Evolutionary conservation across 495 filamentous ascomycete genomes (phyloP).

Genomic region (Talaromyces wortmannii): DNA sequence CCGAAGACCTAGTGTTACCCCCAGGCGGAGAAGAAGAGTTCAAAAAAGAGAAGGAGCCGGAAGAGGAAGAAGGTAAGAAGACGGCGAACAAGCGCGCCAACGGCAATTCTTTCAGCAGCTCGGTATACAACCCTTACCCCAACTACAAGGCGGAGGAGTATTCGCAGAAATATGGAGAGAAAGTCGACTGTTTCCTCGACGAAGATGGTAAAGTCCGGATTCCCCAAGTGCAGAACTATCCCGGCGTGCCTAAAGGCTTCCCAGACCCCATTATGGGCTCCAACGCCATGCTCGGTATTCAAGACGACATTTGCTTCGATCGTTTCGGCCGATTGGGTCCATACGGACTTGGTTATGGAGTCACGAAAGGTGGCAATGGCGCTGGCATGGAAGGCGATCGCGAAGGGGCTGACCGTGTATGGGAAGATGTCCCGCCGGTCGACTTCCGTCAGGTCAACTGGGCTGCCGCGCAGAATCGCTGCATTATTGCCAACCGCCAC

Average conservation of each 20-base stretch:
- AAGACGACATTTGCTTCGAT: slow-evolving; percentile 90
- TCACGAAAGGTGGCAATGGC: slow-evolving; percentile 69
- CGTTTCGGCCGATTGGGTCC: slow-evolving; percentile 81
- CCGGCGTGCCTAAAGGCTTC: slow-evolving; percentile 71
- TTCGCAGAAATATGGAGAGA: slow-evolving; percentile 49
- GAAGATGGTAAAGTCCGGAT: slow-evolving; percentile 50
- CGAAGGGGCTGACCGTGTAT: slow-evolving; percentile 66
- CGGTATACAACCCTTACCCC: slow-evolving; percentile 61
- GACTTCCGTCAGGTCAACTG: slow-evolving; percentile 70
- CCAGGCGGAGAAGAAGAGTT: slow-evolving; percentile 4
- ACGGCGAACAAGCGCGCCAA: not conserved
- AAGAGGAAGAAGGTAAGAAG: slow-evolving; percentile 8
- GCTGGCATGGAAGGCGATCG: slow-evolving; percentile 73
- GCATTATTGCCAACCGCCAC: slow-evolving; percentile 59
- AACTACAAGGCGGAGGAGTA: slow-evolving; percentile 57
- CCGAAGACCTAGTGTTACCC: slow-evolving; percentile 16
- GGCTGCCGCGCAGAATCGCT: slow-evolving; percentile 66
- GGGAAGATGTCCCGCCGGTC: slow-evolving; percentile 59
- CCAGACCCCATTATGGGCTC: slow-evolving; percentile 78
- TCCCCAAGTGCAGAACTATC: slow-evolving; percentile 61
- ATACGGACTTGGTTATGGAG: slow-evolving; percentile 82
- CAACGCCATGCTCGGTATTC: slow-evolving; percentile 70
- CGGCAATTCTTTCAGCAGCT: slow-evolving; percentile 39
- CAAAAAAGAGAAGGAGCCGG: slow-evolving; percentile 5
- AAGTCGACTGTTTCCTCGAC: slow-evolving; percentile 74